A percentile compares a stretch with the other conserved stretches of the same genome.
These are phyloP conservation scores for Reutealis trisperma DNA, from an alignment of 345 rosid genomes.

Conservation along the genomic window DNA sequence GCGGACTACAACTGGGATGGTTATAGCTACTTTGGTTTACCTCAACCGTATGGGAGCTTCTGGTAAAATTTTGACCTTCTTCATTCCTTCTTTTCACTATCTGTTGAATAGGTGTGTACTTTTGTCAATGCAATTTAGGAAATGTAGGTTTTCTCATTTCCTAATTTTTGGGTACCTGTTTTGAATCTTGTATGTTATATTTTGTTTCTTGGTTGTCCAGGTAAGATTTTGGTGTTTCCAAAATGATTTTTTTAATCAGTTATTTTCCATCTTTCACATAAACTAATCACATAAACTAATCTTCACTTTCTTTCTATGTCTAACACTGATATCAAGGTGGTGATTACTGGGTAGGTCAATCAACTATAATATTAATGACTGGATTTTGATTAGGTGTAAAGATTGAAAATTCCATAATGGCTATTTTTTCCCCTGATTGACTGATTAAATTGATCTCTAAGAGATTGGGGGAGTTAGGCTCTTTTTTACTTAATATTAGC, in stretches of 20 bases:
- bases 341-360: background rate
- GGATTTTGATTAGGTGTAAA: background rate
- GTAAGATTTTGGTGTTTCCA: too few relatives aligned
- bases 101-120: background rate
- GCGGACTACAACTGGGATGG: slow-evolving; percentile 99
- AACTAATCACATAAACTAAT: background rate
- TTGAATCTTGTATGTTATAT: too few relatives aligned
- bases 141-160: too few relatives aligned
- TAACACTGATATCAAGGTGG: background rate
- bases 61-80: slow-evolving; percentile 51
- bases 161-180: too few relatives aligned
- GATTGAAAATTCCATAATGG: background rate
- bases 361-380: background rate
- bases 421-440: too few relatives aligned
- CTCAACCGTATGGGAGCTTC: slow-evolving; percentile 87
- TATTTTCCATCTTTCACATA: background rate
- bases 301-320: background rate
- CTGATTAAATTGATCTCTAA: too few relatives aligned
- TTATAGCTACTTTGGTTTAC: slow-evolving; percentile 88
- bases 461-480: too few relatives aligned
- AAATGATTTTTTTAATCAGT: background rate
- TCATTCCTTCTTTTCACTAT: slow-evolving; percentile 11
- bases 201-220: too few relatives aligned
- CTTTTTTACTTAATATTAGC: too few relatives aligned
- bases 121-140: background rate